Evolutionary conservation across 495 filamentous ascomycete species (phyloP).

Genomic region (Jackrogersella multiformis): DNA sequence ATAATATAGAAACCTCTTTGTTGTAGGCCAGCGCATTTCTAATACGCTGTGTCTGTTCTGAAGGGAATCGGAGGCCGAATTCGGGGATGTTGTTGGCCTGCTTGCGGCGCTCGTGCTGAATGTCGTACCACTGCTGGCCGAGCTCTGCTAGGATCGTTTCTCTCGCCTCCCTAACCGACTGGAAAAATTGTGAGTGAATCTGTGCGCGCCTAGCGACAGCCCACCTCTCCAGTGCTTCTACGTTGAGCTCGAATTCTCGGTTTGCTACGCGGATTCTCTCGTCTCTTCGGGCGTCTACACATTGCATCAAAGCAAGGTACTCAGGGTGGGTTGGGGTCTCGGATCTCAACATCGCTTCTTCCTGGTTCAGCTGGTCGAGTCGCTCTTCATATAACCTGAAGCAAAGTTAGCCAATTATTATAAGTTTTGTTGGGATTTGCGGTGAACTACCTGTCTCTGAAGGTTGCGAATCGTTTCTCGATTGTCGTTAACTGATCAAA

Average conservation of each 20-base stretch:
- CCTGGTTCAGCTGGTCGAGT: constrained; percentile 78
- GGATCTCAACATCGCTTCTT: constrained; percentile 81
- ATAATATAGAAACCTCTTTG: constrained; percentile 88
- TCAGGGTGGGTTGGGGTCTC: constrained; percentile 87
- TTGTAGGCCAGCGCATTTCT: constrained; percentile 87
- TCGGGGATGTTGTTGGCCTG: constrained; percentile 83
- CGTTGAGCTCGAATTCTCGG: constrained; percentile 73
- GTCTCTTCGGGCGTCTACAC: constrained; percentile 79
- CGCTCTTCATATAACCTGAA: constrained; percentile 85
- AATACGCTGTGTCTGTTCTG: constrained; percentile 74
- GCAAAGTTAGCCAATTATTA: constrained; percentile 24
- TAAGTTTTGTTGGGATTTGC: background rate
- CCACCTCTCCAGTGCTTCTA: constrained; percentile 73
- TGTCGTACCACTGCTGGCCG: constrained; percentile 87
- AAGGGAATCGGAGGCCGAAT: constrained; percentile 77
- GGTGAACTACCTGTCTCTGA: constrained; percentile 79
- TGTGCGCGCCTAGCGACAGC: constrained; percentile 83
- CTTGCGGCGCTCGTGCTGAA: constrained; percentile 88
- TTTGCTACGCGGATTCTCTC: constrained; percentile 80
- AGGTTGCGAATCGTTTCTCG: constrained; percentile 83
- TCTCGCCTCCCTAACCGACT: constrained; percentile 80
- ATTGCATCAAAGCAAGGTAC: constrained; percentile 83
- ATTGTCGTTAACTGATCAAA: constrained; percentile 80
- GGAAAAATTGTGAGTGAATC: constrained; percentile 85
- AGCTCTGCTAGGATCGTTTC: constrained; percentile 80